A percentile compares a stretch with the other conserved stretches of the same genome.
Evolutionary conservation across 208 protist species (phyloP).

Genomic region (Leishmania guyanensis): DNA sequence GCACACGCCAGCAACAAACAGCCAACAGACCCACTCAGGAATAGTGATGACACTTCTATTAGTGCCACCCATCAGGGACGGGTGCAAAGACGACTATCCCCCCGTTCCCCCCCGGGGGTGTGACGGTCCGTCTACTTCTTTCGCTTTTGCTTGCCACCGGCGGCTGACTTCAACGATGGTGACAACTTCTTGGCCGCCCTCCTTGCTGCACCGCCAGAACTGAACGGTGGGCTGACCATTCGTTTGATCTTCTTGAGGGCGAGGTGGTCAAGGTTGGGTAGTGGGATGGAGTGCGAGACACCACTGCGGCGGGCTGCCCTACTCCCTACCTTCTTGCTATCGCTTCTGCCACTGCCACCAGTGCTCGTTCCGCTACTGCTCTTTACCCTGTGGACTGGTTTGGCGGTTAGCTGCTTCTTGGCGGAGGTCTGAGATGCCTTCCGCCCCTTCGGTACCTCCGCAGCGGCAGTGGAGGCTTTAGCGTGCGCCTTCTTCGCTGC

Average conservation of each 20-base stretch:
- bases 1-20: not conserved
- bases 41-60: constrained; percentile 9
- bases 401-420: not conserved
- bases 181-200: constrained; percentile 14
- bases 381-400: constrained; percentile 1
- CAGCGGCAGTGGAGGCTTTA: too few relatives aligned
- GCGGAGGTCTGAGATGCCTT: not conserved
- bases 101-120: not conserved
- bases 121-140: not conserved
- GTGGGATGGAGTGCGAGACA: constrained; percentile 32
- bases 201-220: not conserved
- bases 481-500: constrained; percentile 1
- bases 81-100: not conserved
- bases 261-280: constrained; percentile 30
- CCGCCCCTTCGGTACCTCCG: not conserved
- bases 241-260: constrained; percentile 24
- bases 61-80: not conserved
- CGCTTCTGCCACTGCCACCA: not conserved
- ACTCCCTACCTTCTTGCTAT: not conserved
- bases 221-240: not conserved
- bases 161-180: not conserved
- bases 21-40: not conserved
- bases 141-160: not conserved
- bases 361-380: not conserved
- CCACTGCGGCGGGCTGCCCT: not conserved